A percentile compares a stretch with the other conserved stretches of the same genome.
Conservation (phyloP, 2,329 filamentous ascomycete species). For the Diaporthe sp. region DNA sequence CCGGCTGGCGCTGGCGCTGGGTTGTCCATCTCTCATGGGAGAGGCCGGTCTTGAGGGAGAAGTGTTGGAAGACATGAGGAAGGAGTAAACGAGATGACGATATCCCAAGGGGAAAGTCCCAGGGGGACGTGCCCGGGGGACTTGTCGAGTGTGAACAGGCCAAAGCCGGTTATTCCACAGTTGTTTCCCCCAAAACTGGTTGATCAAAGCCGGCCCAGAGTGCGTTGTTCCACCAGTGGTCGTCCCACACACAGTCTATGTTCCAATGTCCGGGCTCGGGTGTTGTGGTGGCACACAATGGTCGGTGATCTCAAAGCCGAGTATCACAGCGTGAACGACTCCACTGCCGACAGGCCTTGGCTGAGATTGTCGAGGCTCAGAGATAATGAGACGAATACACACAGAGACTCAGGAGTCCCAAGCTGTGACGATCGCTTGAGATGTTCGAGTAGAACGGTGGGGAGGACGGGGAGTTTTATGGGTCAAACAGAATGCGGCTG, state of each 20-base stretch:
- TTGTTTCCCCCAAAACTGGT: neutral
- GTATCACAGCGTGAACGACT: neutral
- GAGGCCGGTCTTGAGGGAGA: conserved; percentile 33
- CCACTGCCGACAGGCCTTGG: neutral
- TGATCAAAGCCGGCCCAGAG: neutral
- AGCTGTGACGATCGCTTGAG: conserved; percentile 17
- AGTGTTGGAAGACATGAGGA: conserved; percentile 30
- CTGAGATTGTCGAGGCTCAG: conserved; percentile 27
- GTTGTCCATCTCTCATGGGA: conserved; percentile 24
- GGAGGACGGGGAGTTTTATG: conserved; percentile 25
- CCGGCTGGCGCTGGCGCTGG: conserved; percentile 12
- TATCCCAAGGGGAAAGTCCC: conserved; percentile 29
- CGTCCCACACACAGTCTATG: conserved; percentile 15
- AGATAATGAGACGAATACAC: conserved; percentile 17
- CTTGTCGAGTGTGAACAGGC: neutral
- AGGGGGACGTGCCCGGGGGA: conserved; percentile 29
- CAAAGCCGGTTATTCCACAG: neutral
- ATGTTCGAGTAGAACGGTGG: conserved; percentile 12
- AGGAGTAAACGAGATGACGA: conserved; percentile 35
- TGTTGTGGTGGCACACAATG: neutral
- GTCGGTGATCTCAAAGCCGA: conserved; percentile 4
- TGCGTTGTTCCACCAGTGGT: neutral
- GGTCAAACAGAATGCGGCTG: neutral
- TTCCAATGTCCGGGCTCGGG: neutral
- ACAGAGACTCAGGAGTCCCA: conserved; percentile 17